phyloP scores from a whole-genome alignment of 371 early-diverging fungal species.

The Haplosporangium sp. region DNA sequence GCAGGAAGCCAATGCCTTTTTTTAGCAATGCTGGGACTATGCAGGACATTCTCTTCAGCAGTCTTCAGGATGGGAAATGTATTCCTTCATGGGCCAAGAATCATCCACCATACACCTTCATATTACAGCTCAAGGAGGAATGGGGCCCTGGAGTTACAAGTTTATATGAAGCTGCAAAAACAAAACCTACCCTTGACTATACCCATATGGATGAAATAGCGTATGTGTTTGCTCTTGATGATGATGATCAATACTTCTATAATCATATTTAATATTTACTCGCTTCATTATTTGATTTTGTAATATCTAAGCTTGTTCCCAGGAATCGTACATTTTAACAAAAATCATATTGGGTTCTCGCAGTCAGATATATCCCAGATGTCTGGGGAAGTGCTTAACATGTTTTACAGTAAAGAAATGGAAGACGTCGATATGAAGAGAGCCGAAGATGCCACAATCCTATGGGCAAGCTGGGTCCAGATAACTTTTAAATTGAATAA shows the following conservation, averaged over 20 bases:
- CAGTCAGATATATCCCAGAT: slow-evolving; percentile 9
- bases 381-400: neutral
- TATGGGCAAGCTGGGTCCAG: slow-evolving; percentile 21
- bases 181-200: slow-evolving; percentile 23
- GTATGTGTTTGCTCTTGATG: slow-evolving; percentile 15
- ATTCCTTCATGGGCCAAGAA: slow-evolving; percentile 21
- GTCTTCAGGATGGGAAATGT: slow-evolving; percentile 8
- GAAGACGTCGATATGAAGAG: slow-evolving; percentile 16
- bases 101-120: slow-evolving; percentile 16
- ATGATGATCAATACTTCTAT: neutral
- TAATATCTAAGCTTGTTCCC: too few species aligned
- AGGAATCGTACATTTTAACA: slow-evolving; percentile 17
- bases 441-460: slow-evolving; percentile 8
- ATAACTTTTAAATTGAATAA: too few species aligned
- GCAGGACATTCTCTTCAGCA: slow-evolving; percentile 22
- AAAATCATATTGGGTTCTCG: slow-evolving; percentile 12
- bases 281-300: too few species aligned
- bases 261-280: slow-evolving; percentile 11
- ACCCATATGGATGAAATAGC: slow-evolving; percentile 25
- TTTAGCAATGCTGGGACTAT: slow-evolving; percentile 8
- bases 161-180: slow-evolving; percentile 20
- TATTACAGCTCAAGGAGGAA: slow-evolving; percentile 7
- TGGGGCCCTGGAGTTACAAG: slow-evolving; percentile 26
- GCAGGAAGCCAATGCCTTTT: slow-evolving; percentile 15
- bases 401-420: slow-evolving; percentile 18